Percentiles rank a stretch among this genome's conserved stretches.
These are phyloP conservation scores for Termitomyces bulborhizus DNA, from an alignment of 768 basidiomycete species.

Conservation along the genomic window DNA sequence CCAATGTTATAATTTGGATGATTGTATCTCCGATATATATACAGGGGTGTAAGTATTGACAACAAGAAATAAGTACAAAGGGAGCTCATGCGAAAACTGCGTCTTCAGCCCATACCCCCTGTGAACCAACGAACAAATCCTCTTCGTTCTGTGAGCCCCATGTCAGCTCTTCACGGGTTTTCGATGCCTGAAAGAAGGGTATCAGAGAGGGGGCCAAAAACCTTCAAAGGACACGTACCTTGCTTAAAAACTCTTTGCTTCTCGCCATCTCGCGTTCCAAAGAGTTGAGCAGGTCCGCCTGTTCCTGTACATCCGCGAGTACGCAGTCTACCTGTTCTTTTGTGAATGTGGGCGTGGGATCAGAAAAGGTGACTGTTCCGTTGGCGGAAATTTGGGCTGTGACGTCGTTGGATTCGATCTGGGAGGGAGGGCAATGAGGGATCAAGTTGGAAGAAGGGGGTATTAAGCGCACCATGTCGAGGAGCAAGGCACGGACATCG, in stretches of 20 bases:
- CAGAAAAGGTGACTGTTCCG: conserved; percentile 71
- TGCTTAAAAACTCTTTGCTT: conserved; percentile 68
- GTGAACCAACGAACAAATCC: conserved; percentile 11
- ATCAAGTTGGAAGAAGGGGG: neutral
- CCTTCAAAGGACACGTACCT: conserved; percentile 36
- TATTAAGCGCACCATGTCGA: conserved; percentile 59
- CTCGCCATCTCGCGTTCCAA: conserved; percentile 53
- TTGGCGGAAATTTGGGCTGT: conserved; percentile 59
- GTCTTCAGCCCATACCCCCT: conserved; percentile 10
- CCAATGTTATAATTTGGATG: conserved; percentile 2
- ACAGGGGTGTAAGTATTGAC: neutral
- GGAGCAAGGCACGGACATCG: conserved; percentile 51
- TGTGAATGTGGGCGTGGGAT: conserved; percentile 52
- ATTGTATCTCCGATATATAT: neutral
- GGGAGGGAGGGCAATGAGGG: neutral
- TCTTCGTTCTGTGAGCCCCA: conserved; percentile 16
- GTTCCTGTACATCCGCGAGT: conserved; percentile 49
- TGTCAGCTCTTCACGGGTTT: conserved; percentile 15
- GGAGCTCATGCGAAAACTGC: neutral
- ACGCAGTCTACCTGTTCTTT: conserved; percentile 56
- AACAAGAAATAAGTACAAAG: neutral
- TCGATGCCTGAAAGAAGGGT: conserved; percentile 13
- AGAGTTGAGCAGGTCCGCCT: conserved; percentile 37
- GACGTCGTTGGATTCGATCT: conserved; percentile 73
- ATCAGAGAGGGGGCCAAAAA: neutral